Base-by-base conservation (phyloP, 768 basidiomycete species). In the Russula earlei region DNA sequence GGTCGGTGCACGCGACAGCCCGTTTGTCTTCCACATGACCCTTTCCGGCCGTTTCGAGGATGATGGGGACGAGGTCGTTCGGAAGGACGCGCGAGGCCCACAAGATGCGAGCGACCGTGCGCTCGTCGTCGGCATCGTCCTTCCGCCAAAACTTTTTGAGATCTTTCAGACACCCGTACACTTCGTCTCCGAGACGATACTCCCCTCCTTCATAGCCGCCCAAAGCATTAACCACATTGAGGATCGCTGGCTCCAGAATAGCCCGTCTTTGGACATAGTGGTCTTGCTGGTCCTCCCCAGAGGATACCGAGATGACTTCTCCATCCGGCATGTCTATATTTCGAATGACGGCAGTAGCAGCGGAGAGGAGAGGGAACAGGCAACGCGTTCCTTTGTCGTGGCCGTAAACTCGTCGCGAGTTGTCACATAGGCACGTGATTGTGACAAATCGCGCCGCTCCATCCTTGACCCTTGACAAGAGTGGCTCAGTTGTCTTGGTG, bases 51-150 rank as follows among this genome's bases (percentile, higher is more conserved):
- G 90, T 92, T 56, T 78, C 78, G 47, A 89, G 75, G 12, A 98
- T 75, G 52, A 97, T 87, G 17, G 91, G 87, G 19, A 97, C 71
- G 48, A 98, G 75, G 70, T 97, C 95, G 61, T 91, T 93, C 8
- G 82, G 77, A 17, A 97, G 73, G 25, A 93, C 80, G 17, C 90
- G 82, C n/a, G 86, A 82, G 60, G 89, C 84, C 80, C 85, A 90
- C 67, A 97, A 87, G 55, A 97, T 87, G 41, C 93, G 83, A 4
- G 95, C 92, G 1, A 97, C 87, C 0, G 93, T 97, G 17, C 96
- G 82, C 67, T 94, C 93, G 67, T 98, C 95, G 69, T 99, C 96
- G 0, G 85, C 85, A 65, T 98, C 96, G 69, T 99, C 96, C 69
- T 91, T 87, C 49, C 94, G 73, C 96, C 95, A 98, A 47, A 95